phyloP scores from a whole-genome alignment of 2,329 filamentous ascomycete species.

The Neoarthrinium moseri region DNA sequence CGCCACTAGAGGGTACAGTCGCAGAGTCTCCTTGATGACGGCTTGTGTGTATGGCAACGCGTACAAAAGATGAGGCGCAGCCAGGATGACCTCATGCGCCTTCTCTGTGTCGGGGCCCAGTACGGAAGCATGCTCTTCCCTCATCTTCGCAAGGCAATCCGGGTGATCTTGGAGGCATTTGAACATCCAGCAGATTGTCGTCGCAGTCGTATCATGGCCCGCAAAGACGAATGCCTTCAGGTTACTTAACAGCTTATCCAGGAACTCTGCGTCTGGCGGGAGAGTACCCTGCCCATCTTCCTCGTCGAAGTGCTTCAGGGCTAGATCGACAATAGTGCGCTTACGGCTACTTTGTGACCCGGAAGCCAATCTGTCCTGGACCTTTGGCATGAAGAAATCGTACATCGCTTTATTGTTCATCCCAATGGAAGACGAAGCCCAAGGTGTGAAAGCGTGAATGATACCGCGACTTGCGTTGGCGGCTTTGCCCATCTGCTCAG shows the following conservation, averaged over 20 bases:
- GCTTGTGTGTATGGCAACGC: slow-evolving; percentile 49
- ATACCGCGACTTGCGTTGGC: neutral
- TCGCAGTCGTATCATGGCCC: slow-evolving; percentile 26
- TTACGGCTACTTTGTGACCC: neutral
- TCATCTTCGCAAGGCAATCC: slow-evolving; percentile 17
- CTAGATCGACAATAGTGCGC: slow-evolving; percentile 13
- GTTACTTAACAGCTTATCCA: slow-evolving; percentile 13
- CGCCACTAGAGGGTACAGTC: slow-evolving; percentile 45
- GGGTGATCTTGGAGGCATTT: slow-evolving; percentile 20
- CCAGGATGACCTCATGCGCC: slow-evolving; percentile 32
- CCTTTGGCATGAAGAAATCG: slow-evolving; percentile 4
- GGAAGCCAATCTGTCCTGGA: neutral
- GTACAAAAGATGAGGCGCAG: slow-evolving; percentile 43
- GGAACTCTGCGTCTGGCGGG: slow-evolving; percentile 7
- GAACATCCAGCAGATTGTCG: slow-evolving; percentile 19
- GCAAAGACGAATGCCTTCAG: slow-evolving; percentile 23
- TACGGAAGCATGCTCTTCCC: slow-evolving; percentile 32
- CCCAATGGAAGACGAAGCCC: neutral
- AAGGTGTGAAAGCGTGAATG: neutral
- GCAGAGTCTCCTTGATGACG: slow-evolving; percentile 51
- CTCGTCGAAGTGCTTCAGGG: slow-evolving; percentile 11
- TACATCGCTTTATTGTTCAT: slow-evolving; percentile 12
- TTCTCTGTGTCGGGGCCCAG: slow-evolving; percentile 39
- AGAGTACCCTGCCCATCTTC: no score
- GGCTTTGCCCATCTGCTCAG: neutral